phyloP scores from a whole-genome alignment of 805 yeast genomes.

The Barnettozyma botsteinii region DNA sequence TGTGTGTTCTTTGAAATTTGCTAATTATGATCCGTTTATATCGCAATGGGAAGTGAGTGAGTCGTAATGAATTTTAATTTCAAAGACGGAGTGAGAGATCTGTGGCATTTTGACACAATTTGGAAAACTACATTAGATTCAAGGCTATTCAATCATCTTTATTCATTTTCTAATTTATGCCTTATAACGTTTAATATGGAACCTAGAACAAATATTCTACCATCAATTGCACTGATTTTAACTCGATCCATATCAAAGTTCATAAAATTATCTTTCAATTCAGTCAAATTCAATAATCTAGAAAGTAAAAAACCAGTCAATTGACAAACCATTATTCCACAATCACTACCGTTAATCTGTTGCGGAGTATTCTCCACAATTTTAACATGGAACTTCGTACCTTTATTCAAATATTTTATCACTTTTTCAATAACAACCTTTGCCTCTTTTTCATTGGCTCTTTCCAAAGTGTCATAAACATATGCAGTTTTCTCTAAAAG shows the following conservation, averaged over 20 bases:
- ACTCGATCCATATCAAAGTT: slow-evolving; percentile 36
- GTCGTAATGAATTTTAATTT: too few species aligned
- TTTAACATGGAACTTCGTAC: slow-evolving; percentile 20
- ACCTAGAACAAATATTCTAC: slow-evolving; percentile 39
- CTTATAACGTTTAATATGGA: slow-evolving; percentile 28
- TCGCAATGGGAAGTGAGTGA: too few species aligned
- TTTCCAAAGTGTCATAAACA: slow-evolving; percentile 50
- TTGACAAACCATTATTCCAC: slow-evolving; percentile 41
- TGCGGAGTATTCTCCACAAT: slow-evolving; percentile 39
- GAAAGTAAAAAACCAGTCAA: slow-evolving; percentile 32
- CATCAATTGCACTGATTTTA: slow-evolving; percentile 42
- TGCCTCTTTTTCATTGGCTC: slow-evolving; percentile 23
- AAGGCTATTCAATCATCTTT: neutral
- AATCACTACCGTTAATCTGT: slow-evolving; percentile 60
- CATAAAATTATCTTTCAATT: slow-evolving; percentile 26
- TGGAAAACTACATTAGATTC: neutral
- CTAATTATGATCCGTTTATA: too few species aligned
- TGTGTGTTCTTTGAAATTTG: too few species aligned
- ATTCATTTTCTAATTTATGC: slow-evolving; percentile 19
- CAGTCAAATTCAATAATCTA: slow-evolving; percentile 27
- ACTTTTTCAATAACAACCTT: slow-evolving; percentile 19
- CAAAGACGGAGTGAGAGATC: too few species aligned
- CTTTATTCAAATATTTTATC: slow-evolving; percentile 14
- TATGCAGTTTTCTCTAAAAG: slow-evolving; percentile 41
- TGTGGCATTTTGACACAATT: neutral